Evolutionary conservation across 2,329 filamentous ascomycete genomes (phyloP), one percentile per base, ranked within the genome.

Genomic region (Venturia aucupariae): DNA sequence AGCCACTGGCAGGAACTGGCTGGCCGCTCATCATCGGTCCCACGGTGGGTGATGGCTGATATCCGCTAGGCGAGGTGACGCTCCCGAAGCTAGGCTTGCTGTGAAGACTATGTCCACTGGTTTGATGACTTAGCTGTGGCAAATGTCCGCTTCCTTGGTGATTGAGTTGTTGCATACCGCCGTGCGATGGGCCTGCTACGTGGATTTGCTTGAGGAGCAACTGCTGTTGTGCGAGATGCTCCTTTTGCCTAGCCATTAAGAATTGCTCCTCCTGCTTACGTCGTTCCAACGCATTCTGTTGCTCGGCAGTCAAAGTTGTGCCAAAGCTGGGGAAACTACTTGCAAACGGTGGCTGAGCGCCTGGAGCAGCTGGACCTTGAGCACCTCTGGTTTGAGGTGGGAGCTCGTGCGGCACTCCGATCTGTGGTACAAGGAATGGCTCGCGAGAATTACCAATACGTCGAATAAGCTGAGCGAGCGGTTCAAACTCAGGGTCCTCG

Each of bases 201-300:
- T 87, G 87, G 73, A 90, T 88, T 73, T 92, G 83, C 75, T 86
- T 88, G 61, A 86, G 82, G 66, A 92, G 86, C 7, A 84, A 82
- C 71, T 96, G 92, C 72, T 96, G 92, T 68, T 92, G 90, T 67
- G 92, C 89, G 64, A 97, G 84, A 69, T 91, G 90, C 74, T 99
- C 94, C 69, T 96, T 91, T 75, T 99, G 94, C 51, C 94, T 88
- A 57, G 95, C 94, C 86, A 97, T 95, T 42, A 96, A 82, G 74
- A 94, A 96, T 74, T 99, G 94, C 72, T 99, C 95, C 76, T 99
- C 94, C 75, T 99, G 94, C 79, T 99, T 99, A 62, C 94, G 84
- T 63, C 94, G 86, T 78, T 99, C 94, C 1, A 99, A 80, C 46
- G 96, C 96, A 77, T 99, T 99, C 74, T 99, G 94, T 75, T 99